A percentile compares a stretch with the other conserved stretches of the same genome.
phyloP scores from a whole-genome alignment of 2,329 filamentous ascomycete genomes.

The Grosmannia serpens region DNA sequence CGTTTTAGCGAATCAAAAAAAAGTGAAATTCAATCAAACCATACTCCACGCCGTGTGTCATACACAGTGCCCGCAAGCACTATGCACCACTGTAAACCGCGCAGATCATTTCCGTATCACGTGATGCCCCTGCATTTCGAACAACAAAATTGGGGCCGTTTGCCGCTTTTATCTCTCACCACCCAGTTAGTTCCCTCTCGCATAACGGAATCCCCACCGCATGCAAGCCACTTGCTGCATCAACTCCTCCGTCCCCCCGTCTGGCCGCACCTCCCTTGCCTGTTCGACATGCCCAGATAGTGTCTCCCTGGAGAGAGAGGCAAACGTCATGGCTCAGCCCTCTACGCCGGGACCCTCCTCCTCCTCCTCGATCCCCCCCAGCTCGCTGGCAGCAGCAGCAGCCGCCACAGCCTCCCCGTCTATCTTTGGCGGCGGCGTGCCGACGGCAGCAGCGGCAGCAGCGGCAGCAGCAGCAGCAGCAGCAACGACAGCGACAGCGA shows the following conservation, averaged over 20 bases:
- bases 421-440: background rate
- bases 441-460: background rate
- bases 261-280: background rate
- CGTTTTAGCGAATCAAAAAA: background rate
- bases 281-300: constrained; percentile 12
- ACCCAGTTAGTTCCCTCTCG: too few relatives aligned
- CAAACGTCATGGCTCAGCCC: constrained; percentile 11
- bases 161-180: too few relatives aligned
- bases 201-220: background rate
- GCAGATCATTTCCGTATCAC: too few relatives aligned
- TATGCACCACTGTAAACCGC: too few relatives aligned
- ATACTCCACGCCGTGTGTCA: too few relatives aligned
- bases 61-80: too few relatives aligned
- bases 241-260: background rate
- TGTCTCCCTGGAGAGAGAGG: constrained; percentile 10
- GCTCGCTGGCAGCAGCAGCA: background rate
- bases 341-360: constrained; percentile 4
- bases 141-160: too few relatives aligned
- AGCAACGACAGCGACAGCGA: background rate
- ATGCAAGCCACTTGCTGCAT: background rate
- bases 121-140: too few relatives aligned
- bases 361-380: background rate
- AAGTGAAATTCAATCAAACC: background rate
- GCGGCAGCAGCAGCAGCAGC: background rate
- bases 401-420: background rate